Conservation (phyloP, 176 grass and related monocot species). For the Cenchrus americanus region DNA sequence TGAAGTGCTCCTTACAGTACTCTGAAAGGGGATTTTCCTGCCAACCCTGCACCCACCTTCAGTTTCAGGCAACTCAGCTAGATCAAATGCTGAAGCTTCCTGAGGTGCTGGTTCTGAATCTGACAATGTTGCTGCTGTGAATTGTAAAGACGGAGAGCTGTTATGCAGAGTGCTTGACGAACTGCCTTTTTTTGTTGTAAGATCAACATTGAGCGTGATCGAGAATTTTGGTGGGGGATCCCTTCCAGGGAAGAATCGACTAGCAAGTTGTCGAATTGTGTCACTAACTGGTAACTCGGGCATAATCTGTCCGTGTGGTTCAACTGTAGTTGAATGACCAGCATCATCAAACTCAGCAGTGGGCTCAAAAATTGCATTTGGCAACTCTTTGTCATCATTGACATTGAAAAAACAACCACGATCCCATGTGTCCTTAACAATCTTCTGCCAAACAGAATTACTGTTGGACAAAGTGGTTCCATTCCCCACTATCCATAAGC, state of each 20-base stretch:
- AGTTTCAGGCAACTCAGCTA: background rate
- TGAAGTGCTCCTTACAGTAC: background rate
- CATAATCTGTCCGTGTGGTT: background rate
- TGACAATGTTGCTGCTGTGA: background rate
- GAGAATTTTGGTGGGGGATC: constrained; percentile 5
- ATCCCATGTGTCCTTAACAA: constrained; percentile 34
- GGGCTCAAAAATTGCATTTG: constrained; percentile 31
- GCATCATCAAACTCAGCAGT: constrained; percentile 12
- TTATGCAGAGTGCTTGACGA: background rate
- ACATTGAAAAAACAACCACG: constrained; percentile 46
- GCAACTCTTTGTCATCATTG: constrained; percentile 41
- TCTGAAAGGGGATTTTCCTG: background rate
- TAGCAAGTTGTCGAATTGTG: background rate
- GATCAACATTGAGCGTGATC: background rate
- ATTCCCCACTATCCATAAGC: constrained; percentile 61
- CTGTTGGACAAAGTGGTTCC: constrained; percentile 41
- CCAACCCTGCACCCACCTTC: background rate
- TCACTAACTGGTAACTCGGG: background rate
- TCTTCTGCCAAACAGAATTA: constrained; percentile 50
- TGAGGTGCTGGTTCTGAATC: background rate
- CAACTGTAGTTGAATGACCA: constrained; percentile 12
- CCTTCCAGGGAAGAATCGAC: background rate
- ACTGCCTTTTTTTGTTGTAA: background rate
- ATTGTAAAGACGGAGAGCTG: constrained; percentile 7
- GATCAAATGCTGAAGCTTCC: background rate